phyloP scores from a whole-genome alignment of 2,329 filamentous ascomycete species.

The Colletotrichum graminicola region DNA sequence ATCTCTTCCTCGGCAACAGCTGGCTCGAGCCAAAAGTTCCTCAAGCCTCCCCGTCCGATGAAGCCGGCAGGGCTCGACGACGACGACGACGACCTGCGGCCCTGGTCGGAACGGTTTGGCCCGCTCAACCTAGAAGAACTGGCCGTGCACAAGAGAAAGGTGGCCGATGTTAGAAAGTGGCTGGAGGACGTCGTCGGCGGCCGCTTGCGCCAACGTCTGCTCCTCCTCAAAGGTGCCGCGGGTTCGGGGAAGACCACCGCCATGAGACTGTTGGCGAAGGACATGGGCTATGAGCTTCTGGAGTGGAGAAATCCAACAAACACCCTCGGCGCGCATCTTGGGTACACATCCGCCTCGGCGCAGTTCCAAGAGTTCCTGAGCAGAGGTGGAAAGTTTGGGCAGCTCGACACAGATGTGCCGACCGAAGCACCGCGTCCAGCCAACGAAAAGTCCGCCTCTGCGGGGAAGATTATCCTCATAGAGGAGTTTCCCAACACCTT shows the following conservation, averaged over 20 bases:
- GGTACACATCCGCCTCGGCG: constrained; percentile 76
- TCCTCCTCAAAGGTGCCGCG: constrained; percentile 90
- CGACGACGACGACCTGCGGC: constrained; percentile 72
- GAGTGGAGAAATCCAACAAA: constrained; percentile 91
- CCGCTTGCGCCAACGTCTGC: constrained; percentile 74
- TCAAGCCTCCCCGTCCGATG: constrained; percentile 56
- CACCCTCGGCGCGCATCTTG: constrained; percentile 67
- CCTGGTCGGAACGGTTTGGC: constrained; percentile 90
- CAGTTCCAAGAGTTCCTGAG: constrained; percentile 95
- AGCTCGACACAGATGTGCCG: constrained; percentile 64
- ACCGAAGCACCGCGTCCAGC: constrained; percentile 32
- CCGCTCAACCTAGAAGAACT: constrained; percentile 83
- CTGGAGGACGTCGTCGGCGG: constrained; percentile 79
- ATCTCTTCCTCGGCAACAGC: constrained; percentile 32
- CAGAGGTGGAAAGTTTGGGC: constrained; percentile 83
- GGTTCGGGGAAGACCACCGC: constrained; percentile 96
- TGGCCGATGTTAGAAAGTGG: constrained; percentile 87
- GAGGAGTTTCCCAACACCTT: constrained; percentile 88
- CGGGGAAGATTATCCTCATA: constrained; percentile 75
- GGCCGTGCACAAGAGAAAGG: constrained; percentile 94
- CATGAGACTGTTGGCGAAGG: constrained; percentile 79
- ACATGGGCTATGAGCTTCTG: constrained; percentile 81
- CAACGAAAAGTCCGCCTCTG: constrained; percentile 41
- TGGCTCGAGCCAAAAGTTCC: constrained; percentile 64
- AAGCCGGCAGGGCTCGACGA: constrained; percentile 54